Evolutionary conservation across 2,329 filamentous ascomycete genomes (phyloP).

Genomic region (Monilinia aucupariae): DNA sequence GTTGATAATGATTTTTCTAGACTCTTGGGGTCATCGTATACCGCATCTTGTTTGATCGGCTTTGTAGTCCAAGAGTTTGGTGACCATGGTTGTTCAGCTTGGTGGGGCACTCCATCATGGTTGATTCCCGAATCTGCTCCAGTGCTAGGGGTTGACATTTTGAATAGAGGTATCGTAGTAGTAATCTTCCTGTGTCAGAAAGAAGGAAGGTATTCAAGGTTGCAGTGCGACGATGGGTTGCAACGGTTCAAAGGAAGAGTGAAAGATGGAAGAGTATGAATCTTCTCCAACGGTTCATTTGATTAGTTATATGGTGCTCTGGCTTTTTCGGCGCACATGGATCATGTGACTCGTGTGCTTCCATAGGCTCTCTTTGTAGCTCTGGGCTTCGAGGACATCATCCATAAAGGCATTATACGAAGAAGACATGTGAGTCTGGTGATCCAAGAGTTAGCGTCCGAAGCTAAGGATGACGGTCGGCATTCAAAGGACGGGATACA

Average conservation of each 20-base stretch:
- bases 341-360: too few species aligned
- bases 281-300: too few species aligned
- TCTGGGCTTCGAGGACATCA: too few species aligned
- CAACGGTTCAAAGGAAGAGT: not conserved
- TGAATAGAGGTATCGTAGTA: not conserved
- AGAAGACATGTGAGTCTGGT: too few species aligned
- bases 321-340: not conserved
- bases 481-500: too few species aligned
- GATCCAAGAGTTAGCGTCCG: too few species aligned
- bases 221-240: not conserved
- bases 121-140: not conserved
- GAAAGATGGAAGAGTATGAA: too few species aligned
- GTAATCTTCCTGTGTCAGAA: not conserved
- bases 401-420: too few species aligned
- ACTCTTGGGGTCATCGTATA: constrained; percentile 58
- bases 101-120: constrained; percentile 3
- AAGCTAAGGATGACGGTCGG: too few species aligned
- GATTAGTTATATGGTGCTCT: not conserved
- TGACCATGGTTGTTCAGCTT: constrained; percentile 41
- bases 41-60: constrained; percentile 71
- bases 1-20: constrained; percentile 57
- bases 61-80: constrained; percentile 69
- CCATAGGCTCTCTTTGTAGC: too few species aligned
- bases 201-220: not conserved
- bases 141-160: constrained; percentile 2